Conservation (phyloP, 768 basidiomycete species). For the Lactarius pseudohatsudake region DNA sequence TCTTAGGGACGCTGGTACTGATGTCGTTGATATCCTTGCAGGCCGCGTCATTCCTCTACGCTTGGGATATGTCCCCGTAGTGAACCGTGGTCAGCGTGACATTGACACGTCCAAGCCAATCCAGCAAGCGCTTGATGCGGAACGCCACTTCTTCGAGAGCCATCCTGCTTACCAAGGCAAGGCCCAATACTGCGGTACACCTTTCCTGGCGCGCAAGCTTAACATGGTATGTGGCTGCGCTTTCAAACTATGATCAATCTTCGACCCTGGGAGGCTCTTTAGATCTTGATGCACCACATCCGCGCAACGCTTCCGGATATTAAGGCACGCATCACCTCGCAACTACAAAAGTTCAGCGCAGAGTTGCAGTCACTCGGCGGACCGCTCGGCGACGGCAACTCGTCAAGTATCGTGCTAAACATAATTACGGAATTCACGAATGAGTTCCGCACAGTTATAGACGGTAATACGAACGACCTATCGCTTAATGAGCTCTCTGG, state of each 20-base stretch:
- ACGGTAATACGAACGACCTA: slow-evolving; percentile 95
- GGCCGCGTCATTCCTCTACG: slow-evolving; percentile 95
- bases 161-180: slow-evolving; percentile 93
- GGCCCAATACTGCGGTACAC: slow-evolving; percentile 95
- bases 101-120: slow-evolving; percentile 91
- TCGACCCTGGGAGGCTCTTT: background rate
- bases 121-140: slow-evolving; percentile 78
- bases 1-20: slow-evolving; percentile 92
- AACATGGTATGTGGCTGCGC: slow-evolving; percentile 66
- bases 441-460: slow-evolving; percentile 95
- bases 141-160: slow-evolving; percentile 92
- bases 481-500: slow-evolving; percentile 96
- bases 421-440: slow-evolving; percentile 98
- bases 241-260: background rate
- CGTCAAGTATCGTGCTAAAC: slow-evolving; percentile 90
- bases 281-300: slow-evolving; percentile 99
- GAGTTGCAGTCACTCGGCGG: slow-evolving; percentile 88
- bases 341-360: slow-evolving; percentile 82
- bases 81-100: slow-evolving; percentile 97
- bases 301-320: slow-evolving; percentile 97
- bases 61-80: slow-evolving; percentile 96
- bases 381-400: slow-evolving; percentile 77
- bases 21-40: slow-evolving; percentile 98
- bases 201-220: slow-evolving; percentile 91
- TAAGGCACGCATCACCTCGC: slow-evolving; percentile 90